phyloP scores from a whole-genome alignment of 345 rosid genomes.

The Syzygium oleosum region DNA sequence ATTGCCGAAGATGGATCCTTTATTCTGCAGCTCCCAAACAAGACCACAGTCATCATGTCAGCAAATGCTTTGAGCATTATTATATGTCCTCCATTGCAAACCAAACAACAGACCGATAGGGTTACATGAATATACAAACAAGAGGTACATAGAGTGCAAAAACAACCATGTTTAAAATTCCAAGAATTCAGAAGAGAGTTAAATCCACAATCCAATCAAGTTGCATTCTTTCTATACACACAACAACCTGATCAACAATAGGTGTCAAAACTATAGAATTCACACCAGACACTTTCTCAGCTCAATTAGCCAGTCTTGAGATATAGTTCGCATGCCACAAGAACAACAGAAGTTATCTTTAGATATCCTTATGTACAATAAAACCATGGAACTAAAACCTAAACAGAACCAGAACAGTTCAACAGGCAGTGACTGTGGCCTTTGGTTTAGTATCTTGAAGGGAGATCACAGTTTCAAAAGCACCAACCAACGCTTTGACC shows the following conservation, averaged over 20 bases:
- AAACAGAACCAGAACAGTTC: neutral
- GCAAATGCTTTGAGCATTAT: neutral
- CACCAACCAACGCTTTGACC: constrained; percentile 87
- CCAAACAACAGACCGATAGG: neutral
- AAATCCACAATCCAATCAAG: neutral
- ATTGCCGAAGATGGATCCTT: neutral
- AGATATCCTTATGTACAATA: neutral
- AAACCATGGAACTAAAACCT: neutral
- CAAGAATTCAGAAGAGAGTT: neutral
- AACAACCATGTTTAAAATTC: neutral
- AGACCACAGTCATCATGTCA: neutral
- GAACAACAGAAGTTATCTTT: neutral
- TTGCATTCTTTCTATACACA: neutral
- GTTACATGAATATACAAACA: neutral
- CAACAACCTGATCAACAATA: neutral
- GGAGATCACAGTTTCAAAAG: constrained; percentile 79
- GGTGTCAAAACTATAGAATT: neutral
- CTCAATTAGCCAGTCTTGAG: neutral
- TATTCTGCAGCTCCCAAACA: neutral
- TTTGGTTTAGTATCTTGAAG: constrained; percentile 45
- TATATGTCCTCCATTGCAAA: neutral
- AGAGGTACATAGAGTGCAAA: neutral
- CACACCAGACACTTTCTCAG: neutral
- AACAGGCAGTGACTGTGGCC: constrained; percentile 8
- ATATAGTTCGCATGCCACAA: neutral